phyloP scores from a whole-genome alignment of 192 early-diverging fungal genomes.

The Rhizoclosmatium globosum region DNA sequence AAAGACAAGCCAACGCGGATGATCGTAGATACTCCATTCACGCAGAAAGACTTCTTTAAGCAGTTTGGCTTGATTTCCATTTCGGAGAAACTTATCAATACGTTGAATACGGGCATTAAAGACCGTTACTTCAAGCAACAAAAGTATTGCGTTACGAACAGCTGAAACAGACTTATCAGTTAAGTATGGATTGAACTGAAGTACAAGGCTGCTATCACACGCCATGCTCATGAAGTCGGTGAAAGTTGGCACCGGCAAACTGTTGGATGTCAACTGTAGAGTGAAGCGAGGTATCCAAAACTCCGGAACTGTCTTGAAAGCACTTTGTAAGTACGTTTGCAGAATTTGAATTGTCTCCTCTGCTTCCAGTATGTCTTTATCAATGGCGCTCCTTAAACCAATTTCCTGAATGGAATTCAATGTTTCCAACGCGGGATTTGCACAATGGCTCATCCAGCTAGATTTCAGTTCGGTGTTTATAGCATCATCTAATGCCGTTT shows the following conservation, averaged over 20 bases:
- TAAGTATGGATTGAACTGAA: constrained; percentile 8
- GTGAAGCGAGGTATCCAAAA: neutral
- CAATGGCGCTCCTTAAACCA: neutral
- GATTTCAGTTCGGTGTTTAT: neutral
- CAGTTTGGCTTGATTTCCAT: neutral
- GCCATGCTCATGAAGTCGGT: constrained; percentile 13
- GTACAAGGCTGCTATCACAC: neutral
- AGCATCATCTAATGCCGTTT: neutral
- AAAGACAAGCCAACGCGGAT: constrained; percentile 20
- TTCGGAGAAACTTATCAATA: neutral
- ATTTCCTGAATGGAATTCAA: too few species aligned
- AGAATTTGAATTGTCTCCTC: too few species aligned
- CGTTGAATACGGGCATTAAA: neutral
- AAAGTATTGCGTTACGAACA: neutral
- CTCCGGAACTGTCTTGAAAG: neutral
- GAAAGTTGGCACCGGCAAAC: neutral
- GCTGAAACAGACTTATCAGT: neutral
- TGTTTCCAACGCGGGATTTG: neutral
- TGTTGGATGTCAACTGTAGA: neutral
- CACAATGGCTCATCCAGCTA: neutral
- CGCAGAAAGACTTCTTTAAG: constrained; percentile 17
- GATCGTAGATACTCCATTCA: neutral
- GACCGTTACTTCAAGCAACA: neutral
- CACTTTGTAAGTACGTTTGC: neutral
- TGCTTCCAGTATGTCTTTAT: neutral